Base-by-base conservation (phyloP, 1,139 yeast genomes). In the Diutina catenulata region DNA sequence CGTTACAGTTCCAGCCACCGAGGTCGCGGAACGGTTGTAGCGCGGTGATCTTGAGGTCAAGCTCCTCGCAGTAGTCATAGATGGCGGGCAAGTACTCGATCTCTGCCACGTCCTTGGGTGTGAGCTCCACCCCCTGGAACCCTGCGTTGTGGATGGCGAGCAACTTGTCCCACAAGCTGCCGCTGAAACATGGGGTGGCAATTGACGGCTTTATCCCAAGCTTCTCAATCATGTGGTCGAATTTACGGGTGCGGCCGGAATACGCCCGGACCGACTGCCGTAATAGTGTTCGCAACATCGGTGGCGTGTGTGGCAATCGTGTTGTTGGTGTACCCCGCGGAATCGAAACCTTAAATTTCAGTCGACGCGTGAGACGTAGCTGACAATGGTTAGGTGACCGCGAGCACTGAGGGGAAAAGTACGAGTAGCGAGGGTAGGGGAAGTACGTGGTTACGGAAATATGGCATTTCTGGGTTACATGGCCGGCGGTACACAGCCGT, bases 11-110 rank as follows among this genome's bases (percentile, higher is more conserved):
- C 22, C 35, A 39, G 8, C 41, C 41, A 13, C 38, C 41, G 11
- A 39, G 20, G 13, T 39, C 41, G 20, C 39, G 39, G 15, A 39
- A 39, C 6, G 41, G 41, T 22, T 39, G 41, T 11, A 39, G 31
- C 10, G 38, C 38, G 8, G 41, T 33, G 3, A 39, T 24, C 15
- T 35, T n/a, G 15, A 39, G 15, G 28, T 28, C 26, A 7, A 31
- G 31, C 7, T 11, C 32, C 11, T 22, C 33, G 14, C 41, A 39
- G 24, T 37, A 37, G 18, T 28, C 28, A n/a, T 37, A 37, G 24
- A 39, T 37, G 2, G 28, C 26, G 5, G 41, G 37, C 5, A 35
- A 11, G n/a, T 31, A 37, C 26, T 39, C 41, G 6, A 37, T 35
- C 21, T 31, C 35, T 10, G 15, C 21, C n/a, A 39, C 31, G 24